Evolutionary conservation across 495 filamentous ascomycete species (phyloP).

Genomic region (Podospora didyma): DNA sequence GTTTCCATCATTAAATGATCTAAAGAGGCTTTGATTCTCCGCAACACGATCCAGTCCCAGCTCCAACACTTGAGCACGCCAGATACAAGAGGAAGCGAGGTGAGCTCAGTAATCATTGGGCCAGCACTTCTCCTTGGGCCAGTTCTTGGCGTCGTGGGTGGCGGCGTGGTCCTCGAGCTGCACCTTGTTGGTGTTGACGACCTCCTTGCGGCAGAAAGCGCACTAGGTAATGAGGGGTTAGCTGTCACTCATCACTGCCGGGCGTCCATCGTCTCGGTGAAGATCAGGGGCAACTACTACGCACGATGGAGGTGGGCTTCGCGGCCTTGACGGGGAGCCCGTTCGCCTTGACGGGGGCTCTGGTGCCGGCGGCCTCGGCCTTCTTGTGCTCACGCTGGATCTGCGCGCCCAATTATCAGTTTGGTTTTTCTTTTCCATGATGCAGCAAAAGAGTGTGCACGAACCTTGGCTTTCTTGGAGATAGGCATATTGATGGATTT

Average conservation of each 20-base stretch:
- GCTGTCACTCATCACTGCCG: too few species aligned
- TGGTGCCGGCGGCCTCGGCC: slow-evolving; percentile 4
- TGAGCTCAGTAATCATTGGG: not conserved
- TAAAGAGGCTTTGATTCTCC: too few species aligned
- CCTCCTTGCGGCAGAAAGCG: slow-evolving; percentile 2
- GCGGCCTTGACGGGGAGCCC: slow-evolving; percentile 2
- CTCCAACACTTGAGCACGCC: too few species aligned
- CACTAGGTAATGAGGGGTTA: not conserved
- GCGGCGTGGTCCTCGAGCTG: slow-evolving; percentile 1
- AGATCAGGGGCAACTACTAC: not conserved
- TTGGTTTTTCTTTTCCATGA: not conserved
- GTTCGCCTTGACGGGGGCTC: slow-evolving; percentile 5
- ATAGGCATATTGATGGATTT: slow-evolving; percentile 4
- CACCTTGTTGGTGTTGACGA: slow-evolving; percentile 4
- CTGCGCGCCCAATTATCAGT: not conserved
- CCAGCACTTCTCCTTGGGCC: slow-evolving; percentile 12
- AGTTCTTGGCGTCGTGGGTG: slow-evolving; percentile 6
- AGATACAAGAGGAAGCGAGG: too few species aligned
- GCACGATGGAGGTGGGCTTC: slow-evolving; percentile 1
- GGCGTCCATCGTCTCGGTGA: too few species aligned
- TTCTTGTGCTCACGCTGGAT: slow-evolving; percentile 9
- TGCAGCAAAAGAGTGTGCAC: not conserved
- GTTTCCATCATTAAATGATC: too few species aligned
- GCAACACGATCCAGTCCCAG: too few species aligned
- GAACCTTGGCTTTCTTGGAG: slow-evolving; percentile 7